Evolutionary conservation across 1,139 yeast genomes (phyloP).

Genomic region (Blastobotrys petasosporus): DNA sequence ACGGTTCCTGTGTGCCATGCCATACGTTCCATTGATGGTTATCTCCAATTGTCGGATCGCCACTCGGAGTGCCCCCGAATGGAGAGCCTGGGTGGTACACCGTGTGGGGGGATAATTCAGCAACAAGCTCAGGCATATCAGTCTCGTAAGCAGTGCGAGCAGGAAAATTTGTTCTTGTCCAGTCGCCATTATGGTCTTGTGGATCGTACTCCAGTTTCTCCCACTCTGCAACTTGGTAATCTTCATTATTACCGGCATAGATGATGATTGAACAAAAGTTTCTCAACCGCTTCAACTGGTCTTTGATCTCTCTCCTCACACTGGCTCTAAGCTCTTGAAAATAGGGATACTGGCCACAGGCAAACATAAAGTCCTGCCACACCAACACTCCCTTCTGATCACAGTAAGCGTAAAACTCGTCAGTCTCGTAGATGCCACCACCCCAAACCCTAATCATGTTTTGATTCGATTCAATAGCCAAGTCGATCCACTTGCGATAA

Average conservation of each 20-base stretch:
- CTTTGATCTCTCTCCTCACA: slow-evolving; percentile 35
- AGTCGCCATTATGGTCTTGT: slow-evolving; percentile 14
- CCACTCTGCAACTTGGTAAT: slow-evolving; percentile 19
- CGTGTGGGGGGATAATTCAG: slow-evolving; percentile 21
- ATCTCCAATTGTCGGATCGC: slow-evolving; percentile 40
- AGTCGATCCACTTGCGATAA: slow-evolving; percentile 35
- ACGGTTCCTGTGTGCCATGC: slow-evolving; percentile 43
- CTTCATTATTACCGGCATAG: slow-evolving; percentile 22
- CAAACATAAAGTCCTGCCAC: slow-evolving; percentile 52
- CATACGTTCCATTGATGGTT: slow-evolving; percentile 48
- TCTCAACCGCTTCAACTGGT: slow-evolving; percentile 38
- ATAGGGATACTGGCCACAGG: slow-evolving; percentile 46
- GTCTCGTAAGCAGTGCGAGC: slow-evolving; percentile 34
- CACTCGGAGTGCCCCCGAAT: slow-evolving; percentile 35
- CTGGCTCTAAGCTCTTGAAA: slow-evolving; percentile 28
- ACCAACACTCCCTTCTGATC: slow-evolving; percentile 41
- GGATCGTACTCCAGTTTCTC: slow-evolving; percentile 14
- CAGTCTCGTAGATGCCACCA: slow-evolving; percentile 44
- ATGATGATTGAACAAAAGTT: slow-evolving; percentile 27
- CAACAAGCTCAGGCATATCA: slow-evolving; percentile 33
- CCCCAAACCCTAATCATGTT: slow-evolving; percentile 48
- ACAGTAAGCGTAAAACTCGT: slow-evolving; percentile 40
- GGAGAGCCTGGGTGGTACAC: slow-evolving; percentile 43
- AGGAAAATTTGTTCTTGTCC: slow-evolving; percentile 17
- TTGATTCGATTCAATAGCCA: slow-evolving; percentile 38